Evolutionary conservation across 2,329 filamentous ascomycete species (phyloP), one percentile per base, ranked within the genome.

Genomic region (Decorospora gaudefroyi): DNA sequence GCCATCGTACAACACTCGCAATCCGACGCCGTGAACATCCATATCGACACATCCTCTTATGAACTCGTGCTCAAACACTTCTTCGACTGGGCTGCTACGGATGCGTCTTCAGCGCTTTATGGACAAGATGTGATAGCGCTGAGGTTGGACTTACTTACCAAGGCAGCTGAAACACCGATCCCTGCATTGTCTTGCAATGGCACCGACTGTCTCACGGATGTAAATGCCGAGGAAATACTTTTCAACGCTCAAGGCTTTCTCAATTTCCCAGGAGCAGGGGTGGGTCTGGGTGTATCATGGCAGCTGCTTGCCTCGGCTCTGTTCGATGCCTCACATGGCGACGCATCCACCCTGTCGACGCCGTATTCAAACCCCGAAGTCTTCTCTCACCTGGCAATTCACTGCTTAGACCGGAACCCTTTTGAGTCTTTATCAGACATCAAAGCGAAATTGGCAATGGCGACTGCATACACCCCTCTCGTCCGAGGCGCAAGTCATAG

Each of bases 1-100:
- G 75, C 74, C 15, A 68, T 71, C 21, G 42, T 75, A 21, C 73
- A 76, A 53, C 74, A 74, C 51, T 68, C 67, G 2, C 66, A 69
- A 33, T 48, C 60, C 18, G 67, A 72, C 46, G 46, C 66, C 2
- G 55, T 64, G 4, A 68, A 70, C 22, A 36, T 74, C 1, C 54
- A 68, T 2, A 66, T 64, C 21, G 72, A 74, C 55, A 44, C 64
- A 4, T 56, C 62, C 1, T 59, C 70, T 3, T 75, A 74, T 58
- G 67, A 72, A 32, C 49, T 55, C 3, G 66, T 58, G 1, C 53
- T 75, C 4, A 54, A 62, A 43, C 47, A 66, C 6, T 74, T 74
- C 61, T 72, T 74, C 51, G 21, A 33, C 2, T 74, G 69, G 68
- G 74, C 71, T 32, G 40, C 51, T 17, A 57, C 50, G 2, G 56